Evolutionary conservation across 805 yeast genomes (phyloP), one percentile per base, ranked within the genome.

Genomic region (Nakazawaea populi): DNA sequence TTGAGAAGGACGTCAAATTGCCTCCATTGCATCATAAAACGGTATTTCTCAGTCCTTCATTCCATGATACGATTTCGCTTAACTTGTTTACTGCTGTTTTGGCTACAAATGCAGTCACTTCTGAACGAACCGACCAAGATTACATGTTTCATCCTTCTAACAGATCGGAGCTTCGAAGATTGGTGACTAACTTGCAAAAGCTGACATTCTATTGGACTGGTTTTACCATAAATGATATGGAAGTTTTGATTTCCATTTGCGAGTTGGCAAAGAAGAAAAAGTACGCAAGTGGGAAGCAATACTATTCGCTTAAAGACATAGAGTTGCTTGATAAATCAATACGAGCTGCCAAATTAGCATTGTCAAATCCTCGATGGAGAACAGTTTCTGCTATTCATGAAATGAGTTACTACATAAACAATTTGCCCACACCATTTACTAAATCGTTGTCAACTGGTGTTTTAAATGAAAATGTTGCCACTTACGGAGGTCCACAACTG

Each of bases 151-250:
- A 84, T 68, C 76, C 82, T 0, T 63, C 75, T 0, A 83, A 83
- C 57, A 68, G 79, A 41, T 62, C 62, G 18, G 83, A 82, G 54
- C 62, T 85, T 38, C 67, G 83, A 53, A 63, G 83, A 46, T 69
- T 85, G 55, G 75, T 85, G 10, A 74, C 78, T 4, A 85, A 85
- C 58, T 60, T 85, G 31, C 87, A 80, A 61, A 71, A 84, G 52
- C 81, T 86, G 1, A 82, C 90, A 0, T 83, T 85, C 60, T 82
- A 81, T 58, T 85, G 91, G 91, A 81, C 88, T 1, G 90, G 89
- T 0, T 85, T 85, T 59, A 72, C 83, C 10, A 71, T 73, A 29
- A 72, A 70, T 41, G 89, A 85, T 63, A 69, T 85, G 31, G 77
- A 78, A 46, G 69, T 75, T 27, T 68, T 85, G 62, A 60, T 78